These are phyloP conservation scores for Daedaleopsis sinensis DNA, from an alignment of 768 basidiomycete species.

Conservation along the genomic window DNA sequence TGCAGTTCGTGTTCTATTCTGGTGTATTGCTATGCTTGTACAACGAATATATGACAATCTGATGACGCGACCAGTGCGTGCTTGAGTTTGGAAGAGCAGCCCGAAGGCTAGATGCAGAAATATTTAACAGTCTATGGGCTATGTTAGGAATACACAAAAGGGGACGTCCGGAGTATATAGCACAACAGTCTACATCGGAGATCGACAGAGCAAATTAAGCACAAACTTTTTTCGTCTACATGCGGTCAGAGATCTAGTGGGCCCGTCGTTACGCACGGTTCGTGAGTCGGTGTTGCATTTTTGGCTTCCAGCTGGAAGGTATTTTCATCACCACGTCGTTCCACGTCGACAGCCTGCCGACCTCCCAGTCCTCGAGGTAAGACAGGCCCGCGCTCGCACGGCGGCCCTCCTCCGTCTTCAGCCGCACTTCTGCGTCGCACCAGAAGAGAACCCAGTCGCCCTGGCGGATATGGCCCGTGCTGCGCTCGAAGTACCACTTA, in stretches of 20 bases:
- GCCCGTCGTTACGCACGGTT: not conserved
- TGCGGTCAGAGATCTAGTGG: not conserved
- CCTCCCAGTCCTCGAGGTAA: slow-evolving; percentile 78
- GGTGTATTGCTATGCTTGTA: not conserved
- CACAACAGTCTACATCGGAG: slow-evolving; percentile 6
- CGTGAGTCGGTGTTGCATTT: not conserved
- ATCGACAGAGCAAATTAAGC: not conserved
- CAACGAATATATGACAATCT: not conserved
- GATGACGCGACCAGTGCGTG: not conserved
- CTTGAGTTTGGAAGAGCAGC: not conserved
- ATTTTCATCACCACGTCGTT: slow-evolving; percentile 65
- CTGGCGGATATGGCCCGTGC: slow-evolving; percentile 85
- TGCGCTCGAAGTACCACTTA: slow-evolving; percentile 99
- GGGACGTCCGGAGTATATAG: not conserved
- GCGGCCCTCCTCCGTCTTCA: slow-evolving; percentile 69
- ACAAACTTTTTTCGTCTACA: not conserved
- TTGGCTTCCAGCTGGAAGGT: slow-evolving; percentile 73
- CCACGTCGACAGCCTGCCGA: slow-evolving; percentile 72
- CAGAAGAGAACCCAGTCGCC: slow-evolving; percentile 94
- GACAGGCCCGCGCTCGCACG: slow-evolving; percentile 66
- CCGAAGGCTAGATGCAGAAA: not conserved
- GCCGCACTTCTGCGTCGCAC: slow-evolving; percentile 93
- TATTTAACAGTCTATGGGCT: slow-evolving; percentile 6
- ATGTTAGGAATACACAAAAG: slow-evolving; percentile 12
- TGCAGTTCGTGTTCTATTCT: not conserved